A percentile compares a stretch with the other conserved stretches of the same genome.
Conservation (phyloP, 441 rosid species). For the Pelargonium myrrhifolium region DNA sequence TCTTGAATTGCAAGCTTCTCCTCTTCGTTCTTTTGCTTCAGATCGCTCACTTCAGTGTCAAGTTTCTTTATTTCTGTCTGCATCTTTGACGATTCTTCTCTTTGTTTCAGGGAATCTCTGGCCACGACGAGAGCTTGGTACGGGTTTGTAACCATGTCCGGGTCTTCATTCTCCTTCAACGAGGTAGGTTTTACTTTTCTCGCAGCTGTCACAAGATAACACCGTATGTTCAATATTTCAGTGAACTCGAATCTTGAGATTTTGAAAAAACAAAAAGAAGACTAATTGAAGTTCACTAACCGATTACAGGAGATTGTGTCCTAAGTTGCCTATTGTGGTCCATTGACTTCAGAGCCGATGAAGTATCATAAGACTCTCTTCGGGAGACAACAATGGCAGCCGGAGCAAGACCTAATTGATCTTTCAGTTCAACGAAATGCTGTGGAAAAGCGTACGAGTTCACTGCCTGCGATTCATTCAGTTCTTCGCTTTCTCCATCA, state of each 20-base stretch:
- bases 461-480: constrained; percentile 59
- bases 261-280: background rate
- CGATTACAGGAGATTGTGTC: constrained; percentile 41
- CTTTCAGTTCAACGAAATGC: constrained; percentile 59
- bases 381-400: constrained; percentile 66
- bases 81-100: constrained; percentile 61
- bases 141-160: constrained; percentile 51
- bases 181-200: constrained; percentile 37
- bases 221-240: background rate
- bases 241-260: background rate
- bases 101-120: constrained; percentile 68
- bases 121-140: constrained; percentile 72
- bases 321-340: constrained; percentile 58
- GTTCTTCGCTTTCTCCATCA: constrained; percentile 67
- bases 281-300: constrained; percentile 28
- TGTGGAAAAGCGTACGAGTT: constrained; percentile 79
- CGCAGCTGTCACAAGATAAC: constrained; percentile 28
- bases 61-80: constrained; percentile 50
- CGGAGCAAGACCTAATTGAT: constrained; percentile 66
- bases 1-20: constrained; percentile 65
- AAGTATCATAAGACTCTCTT: constrained; percentile 47
- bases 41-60: constrained; percentile 55
- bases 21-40: constrained; percentile 51
- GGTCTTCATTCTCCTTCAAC: constrained; percentile 67
- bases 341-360: constrained; percentile 43